phyloP scores from a whole-genome alignment of 441 rosid species.

The Pelargonium myrrhifolium region DNA sequence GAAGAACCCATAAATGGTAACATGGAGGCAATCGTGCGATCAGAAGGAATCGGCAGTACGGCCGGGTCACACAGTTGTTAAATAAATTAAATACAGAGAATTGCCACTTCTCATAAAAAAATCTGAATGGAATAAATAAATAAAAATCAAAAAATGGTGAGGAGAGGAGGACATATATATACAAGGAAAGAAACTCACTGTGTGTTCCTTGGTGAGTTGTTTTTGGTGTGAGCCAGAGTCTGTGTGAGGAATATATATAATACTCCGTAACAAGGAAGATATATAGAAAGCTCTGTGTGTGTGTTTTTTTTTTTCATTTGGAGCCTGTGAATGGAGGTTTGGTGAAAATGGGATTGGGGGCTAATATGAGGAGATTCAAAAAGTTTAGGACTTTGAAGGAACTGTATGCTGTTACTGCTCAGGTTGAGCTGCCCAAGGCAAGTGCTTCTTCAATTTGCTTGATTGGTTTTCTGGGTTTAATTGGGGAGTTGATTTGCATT shows the following conservation, averaged over 20 bases:
- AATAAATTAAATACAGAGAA: slow-evolving; percentile 1
- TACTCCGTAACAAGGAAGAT: no score
- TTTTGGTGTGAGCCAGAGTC: slow-evolving; percentile 4
- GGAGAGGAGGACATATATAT: slow-evolving; percentile 5
- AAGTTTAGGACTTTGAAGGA: slow-evolving; percentile 21
- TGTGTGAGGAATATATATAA: no score
- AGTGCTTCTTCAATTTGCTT: slow-evolving; percentile 5
- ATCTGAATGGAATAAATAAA: neutral
- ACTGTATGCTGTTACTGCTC: slow-evolving; percentile 11
- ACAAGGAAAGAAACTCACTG: slow-evolving; percentile 6
- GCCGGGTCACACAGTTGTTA: neutral
- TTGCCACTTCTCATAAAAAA: slow-evolving; percentile 6
- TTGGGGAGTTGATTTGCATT: slow-evolving; percentile 2
- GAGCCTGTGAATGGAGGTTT: neutral
- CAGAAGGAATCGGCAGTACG: slow-evolving; percentile 1
- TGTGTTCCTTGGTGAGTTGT: slow-evolving; percentile 2
- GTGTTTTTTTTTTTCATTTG: neutral
- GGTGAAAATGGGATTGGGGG: slow-evolving; percentile 6
- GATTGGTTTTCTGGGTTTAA: slow-evolving; percentile 7
- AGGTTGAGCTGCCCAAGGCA: slow-evolving; percentile 20
- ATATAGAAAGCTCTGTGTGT: neutral
- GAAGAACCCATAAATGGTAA: neutral
- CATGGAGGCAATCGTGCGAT: slow-evolving; percentile 1
- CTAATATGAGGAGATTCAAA: slow-evolving; percentile 14
- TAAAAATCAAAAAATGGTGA: no score